Evolutionary conservation across 169 alveolate genomes (phyloP), one percentile per base, ranked within the genome.

Genomic region (Eimeria necatrix): DNA sequence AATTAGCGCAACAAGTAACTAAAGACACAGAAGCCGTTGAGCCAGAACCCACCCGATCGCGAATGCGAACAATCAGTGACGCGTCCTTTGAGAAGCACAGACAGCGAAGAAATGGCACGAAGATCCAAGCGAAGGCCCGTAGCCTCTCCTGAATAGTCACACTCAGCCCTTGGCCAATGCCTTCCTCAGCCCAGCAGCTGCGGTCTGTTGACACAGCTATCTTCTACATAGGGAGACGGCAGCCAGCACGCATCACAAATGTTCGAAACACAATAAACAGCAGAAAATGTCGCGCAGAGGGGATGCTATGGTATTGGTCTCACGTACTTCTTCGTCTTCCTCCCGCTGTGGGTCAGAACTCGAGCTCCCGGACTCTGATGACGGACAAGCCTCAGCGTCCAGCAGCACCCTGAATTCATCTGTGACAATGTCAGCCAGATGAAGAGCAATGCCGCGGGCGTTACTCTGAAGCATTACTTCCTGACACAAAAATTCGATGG

Each of bases 31-130:
- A 61, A 18, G n/a, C n/a, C 0, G 0, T 61, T 61, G 24, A 61
- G 73, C n/a, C n/a, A 4, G 46, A 22, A 10, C 24, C 87, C 24
- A 76, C 87, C 26, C 14, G 59, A 24, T 76, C 61, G 14, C 18
- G 61, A 41, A 76, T 76, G 53, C 87, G 60, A 6, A 10, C 24
- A n/a, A 76, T 61, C 20, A 76, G 41, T 6, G 61, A 5, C 32
- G 26, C 32, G 48, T 76, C 87, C 4, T 18, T 41, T 4, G 87
- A 76, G 32, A 76, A 76, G 26, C 87, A 76, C 41, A 18, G 48
- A 9, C 87, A 76, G 32, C 87, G 87, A n/a, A 76, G 87, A 16
- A 76, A 49, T 12, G 87, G 87, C 16, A 41, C 51, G n/a, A 73
- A 73, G 12, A 73, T 3, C 84, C 84, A 73, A 16, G 84, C 10